These are phyloP conservation scores for Cutaneotrichosporon sp. DNA, from an alignment of 1,284 basidiomycete species.

Conservation along the genomic window DNA sequence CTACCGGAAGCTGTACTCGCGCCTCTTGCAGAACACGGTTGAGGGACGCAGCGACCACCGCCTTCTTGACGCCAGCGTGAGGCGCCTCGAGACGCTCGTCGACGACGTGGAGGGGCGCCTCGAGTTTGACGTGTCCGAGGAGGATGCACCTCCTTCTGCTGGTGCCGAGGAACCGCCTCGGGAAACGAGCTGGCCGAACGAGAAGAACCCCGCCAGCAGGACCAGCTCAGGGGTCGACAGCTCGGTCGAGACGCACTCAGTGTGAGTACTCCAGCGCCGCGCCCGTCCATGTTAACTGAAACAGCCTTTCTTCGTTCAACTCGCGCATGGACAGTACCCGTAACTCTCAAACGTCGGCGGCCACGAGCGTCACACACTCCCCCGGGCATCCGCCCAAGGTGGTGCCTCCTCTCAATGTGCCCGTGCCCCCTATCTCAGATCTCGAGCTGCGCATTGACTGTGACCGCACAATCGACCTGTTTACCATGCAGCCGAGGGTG, in stretches of 20 bases:
- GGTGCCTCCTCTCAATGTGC: conserved; percentile 19
- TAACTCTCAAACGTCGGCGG: conserved; percentile 42
- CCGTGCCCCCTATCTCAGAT: conserved; percentile 63
- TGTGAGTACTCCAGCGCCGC: conserved; percentile 29
- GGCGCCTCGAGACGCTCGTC: conserved; percentile 75
- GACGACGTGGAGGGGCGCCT: conserved; percentile 66
- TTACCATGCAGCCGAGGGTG: conserved; percentile 93
- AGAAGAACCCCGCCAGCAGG: conserved; percentile 39
- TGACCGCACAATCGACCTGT: conserved; percentile 83
- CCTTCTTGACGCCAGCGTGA: conserved; percentile 75
- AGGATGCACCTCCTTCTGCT: conserved; percentile 23
- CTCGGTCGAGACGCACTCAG: conserved; percentile 42
- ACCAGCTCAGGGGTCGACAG: conserved; percentile 44
- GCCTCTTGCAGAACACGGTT: conserved; percentile 82
- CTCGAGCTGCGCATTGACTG: conserved; percentile 81
- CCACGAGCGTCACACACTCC: conserved; percentile 41
- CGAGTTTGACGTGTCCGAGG: conserved; percentile 48
- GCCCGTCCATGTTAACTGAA: conserved; percentile 21
- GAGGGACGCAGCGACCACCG: conserved; percentile 86
- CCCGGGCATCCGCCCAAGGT: conserved; percentile 36
- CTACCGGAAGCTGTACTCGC: conserved; percentile 88
- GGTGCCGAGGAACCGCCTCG: conserved; percentile 23
- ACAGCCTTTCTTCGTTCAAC: conserved; percentile 47
- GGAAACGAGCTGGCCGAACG: conserved; percentile 38
- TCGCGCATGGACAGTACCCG: conserved; percentile 43